These are phyloP conservation scores for Beauveria pseudobassiana DNA, from an alignment of 2,329 filamentous ascomycete species.

Conservation along the genomic window DNA sequence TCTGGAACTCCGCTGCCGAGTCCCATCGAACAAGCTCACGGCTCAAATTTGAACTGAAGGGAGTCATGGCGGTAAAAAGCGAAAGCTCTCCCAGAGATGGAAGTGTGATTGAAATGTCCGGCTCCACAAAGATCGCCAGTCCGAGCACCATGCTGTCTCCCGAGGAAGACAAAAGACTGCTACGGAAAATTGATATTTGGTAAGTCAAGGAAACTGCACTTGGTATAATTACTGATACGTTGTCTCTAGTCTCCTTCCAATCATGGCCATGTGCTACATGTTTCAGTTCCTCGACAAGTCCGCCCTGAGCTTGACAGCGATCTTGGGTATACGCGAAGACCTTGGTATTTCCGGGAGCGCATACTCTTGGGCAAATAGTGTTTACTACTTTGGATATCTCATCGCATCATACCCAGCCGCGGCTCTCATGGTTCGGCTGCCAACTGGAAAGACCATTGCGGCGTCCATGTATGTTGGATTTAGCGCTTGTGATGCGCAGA, in stretches of 20 bases:
- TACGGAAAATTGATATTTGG: constrained; percentile 51
- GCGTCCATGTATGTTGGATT: constrained; percentile 14
- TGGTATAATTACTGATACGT: not conserved
- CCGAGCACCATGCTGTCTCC: not conserved
- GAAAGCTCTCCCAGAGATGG: not conserved
- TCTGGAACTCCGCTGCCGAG: not conserved
- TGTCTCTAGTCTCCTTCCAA: constrained; percentile 38
- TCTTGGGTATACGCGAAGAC: constrained; percentile 41
- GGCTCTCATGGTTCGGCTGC: constrained; percentile 21
- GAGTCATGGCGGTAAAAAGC: not conserved
- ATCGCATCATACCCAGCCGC: constrained; percentile 21
- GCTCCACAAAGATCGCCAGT: not conserved
- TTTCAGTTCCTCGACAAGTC: constrained; percentile 56
- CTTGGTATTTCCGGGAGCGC: constrained; percentile 39
- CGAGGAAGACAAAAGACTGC: constrained; percentile 39
- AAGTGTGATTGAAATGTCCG: not conserved
- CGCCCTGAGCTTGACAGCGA: constrained; percentile 42
- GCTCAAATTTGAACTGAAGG: not conserved
- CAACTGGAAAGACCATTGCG: constrained; percentile 22
- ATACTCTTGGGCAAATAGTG: constrained; percentile 42
- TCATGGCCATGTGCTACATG: constrained; percentile 46
- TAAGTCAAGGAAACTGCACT: constrained; percentile 23
- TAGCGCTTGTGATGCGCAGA: no score
- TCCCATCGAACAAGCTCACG: not conserved
- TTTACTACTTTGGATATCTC: constrained; percentile 49